Conservation (phyloP, 495 filamentous ascomycete species). For the Podospora didyma region DNA sequence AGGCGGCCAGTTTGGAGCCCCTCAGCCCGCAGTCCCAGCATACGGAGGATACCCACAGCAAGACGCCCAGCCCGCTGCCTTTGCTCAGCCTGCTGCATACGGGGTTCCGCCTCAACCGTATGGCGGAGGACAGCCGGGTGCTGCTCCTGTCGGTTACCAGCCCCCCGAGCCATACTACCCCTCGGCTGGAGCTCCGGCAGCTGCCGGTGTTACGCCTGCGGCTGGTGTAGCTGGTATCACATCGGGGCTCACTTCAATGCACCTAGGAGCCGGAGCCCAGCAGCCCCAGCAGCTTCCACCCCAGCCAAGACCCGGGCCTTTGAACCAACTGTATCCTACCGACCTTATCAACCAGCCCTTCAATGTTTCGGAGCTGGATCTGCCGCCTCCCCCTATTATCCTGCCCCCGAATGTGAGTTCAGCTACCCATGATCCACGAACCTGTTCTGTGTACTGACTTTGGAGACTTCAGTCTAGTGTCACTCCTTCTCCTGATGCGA, state of each 20-base stretch:
- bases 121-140: slow-evolving; percentile 42
- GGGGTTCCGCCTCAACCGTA: slow-evolving; percentile 39
- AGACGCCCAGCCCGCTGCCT: slow-evolving; percentile 54
- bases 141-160: slow-evolving; percentile 51
- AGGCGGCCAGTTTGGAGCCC: slow-evolving; percentile 32
- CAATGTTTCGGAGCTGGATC: slow-evolving; percentile 86
- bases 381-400: slow-evolving; percentile 87
- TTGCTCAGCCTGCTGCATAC: slow-evolving; percentile 20
- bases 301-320: slow-evolving; percentile 47
- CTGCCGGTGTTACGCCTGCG: slow-evolving; percentile 55
- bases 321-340: slow-evolving; percentile 89
- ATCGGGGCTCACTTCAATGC: slow-evolving; percentile 80
- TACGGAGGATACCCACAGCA: slow-evolving; percentile 60
- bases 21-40: slow-evolving; percentile 33
- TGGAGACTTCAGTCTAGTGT: slow-evolving; percentile 68
- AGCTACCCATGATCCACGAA: background rate
- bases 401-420: slow-evolving; percentile 82
- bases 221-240: slow-evolving; percentile 70
- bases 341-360: slow-evolving; percentile 90
- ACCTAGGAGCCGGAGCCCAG: slow-evolving; percentile 53
- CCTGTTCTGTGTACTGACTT: slow-evolving; percentile 3
- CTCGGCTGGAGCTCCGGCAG: slow-evolving; percentile 39
- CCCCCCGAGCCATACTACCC: slow-evolving; percentile 64
- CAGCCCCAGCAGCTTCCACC: slow-evolving; percentile 51
- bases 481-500: slow-evolving; percentile 86